These are phyloP conservation scores for Wolfiporia cocos DNA, from an alignment of 1,284 basidiomycete species.

Conservation along the genomic window DNA sequence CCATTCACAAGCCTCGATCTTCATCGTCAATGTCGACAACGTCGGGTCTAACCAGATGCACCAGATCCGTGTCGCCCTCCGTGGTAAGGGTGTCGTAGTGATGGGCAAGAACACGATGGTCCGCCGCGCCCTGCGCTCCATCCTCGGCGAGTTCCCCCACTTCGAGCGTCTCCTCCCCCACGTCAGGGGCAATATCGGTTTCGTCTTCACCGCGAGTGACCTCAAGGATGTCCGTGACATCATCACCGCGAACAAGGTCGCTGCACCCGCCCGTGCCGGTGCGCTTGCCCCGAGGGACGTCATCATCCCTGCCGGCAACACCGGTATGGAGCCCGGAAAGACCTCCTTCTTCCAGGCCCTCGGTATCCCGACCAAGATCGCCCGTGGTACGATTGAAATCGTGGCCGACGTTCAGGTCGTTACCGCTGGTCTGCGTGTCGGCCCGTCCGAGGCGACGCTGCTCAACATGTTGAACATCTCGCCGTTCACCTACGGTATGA, in stretches of 20 bases:
- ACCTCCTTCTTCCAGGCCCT: conserved; percentile 99
- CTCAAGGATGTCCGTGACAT: conserved; percentile 92
- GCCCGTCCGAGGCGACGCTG: conserved; percentile 94
- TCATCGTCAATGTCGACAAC: conserved; percentile 99
- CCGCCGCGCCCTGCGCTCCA: conserved; percentile 91
- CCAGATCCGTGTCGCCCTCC: conserved; percentile 95
- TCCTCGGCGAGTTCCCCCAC: conserved; percentile 87
- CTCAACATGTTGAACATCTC: conserved; percentile 99
- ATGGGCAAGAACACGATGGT: conserved; percentile 99
- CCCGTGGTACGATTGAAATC: conserved; percentile 99
- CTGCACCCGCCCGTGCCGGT: conserved; percentile 97
- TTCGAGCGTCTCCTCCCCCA: conserved; percentile 96
- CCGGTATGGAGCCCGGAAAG: conserved; percentile 99
- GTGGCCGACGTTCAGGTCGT: conserved; percentile 97
- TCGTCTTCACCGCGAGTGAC: conserved; percentile 94
- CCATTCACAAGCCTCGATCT: conserved; percentile 76
- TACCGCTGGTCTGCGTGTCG: conserved; percentile 87
- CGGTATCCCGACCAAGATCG: conserved; percentile 99
- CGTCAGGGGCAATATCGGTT: conserved; percentile 97
- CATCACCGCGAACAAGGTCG: conserved; percentile 96
- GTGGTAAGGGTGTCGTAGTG: conserved; percentile 93
- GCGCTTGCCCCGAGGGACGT: conserved; percentile 93
- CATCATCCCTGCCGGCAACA: conserved; percentile 92
- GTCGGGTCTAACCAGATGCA: conserved; percentile 99
- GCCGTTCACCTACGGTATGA: conserved; percentile 99